A percentile compares a stretch with the other conserved stretches of the same genome.
phyloP scores from a whole-genome alignment of 2,329 filamentous ascomycete species.

The Beauveria brongniartii region DNA sequence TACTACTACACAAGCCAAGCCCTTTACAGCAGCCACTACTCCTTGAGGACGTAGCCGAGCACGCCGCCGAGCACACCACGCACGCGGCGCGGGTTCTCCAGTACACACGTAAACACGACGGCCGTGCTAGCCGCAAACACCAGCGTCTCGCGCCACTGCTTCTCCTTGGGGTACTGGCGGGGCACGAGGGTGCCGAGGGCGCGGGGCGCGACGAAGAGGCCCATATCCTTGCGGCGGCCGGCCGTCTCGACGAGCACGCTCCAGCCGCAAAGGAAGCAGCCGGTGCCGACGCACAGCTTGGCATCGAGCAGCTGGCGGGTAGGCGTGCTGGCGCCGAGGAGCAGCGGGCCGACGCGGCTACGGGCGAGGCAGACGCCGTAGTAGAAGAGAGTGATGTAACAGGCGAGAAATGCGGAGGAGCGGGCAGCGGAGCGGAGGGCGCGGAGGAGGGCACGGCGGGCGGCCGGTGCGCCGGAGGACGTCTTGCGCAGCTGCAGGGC shows the following conservation, averaged over 20 bases:
- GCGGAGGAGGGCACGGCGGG: conserved; percentile 36
- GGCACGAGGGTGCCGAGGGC: conserved; percentile 70
- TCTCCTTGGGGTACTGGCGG: conserved; percentile 52
- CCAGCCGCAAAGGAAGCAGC: conserved; percentile 72
- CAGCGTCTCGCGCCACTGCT: conserved; percentile 59
- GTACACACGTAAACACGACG: conserved; percentile 59
- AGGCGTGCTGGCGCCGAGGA: conserved; percentile 48
- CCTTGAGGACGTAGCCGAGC: conserved; percentile 40
- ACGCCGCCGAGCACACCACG: conserved; percentile 61
- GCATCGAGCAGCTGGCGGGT: conserved; percentile 46
- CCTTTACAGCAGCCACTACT: neutral
- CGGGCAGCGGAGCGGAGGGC: conserved; percentile 55
- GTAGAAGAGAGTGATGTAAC: conserved; percentile 74
- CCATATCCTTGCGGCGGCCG: conserved; percentile 62
- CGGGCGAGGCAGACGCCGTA: conserved; percentile 75
- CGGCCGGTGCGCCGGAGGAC: conserved; percentile 11
- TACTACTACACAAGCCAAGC: neutral
- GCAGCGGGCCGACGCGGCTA: conserved; percentile 61
- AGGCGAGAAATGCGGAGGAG: conserved; percentile 69
- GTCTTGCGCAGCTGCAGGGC: conserved; percentile 44
- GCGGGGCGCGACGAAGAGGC: conserved; percentile 72
- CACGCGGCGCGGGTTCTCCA: conserved; percentile 55
- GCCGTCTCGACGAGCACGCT: conserved; percentile 67
- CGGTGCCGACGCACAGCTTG: conserved; percentile 61
- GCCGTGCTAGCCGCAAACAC: conserved; percentile 61